Base-by-base conservation (phyloP, 2,329 filamentous ascomycete genomes). In the Cryphonectria japonica region DNA sequence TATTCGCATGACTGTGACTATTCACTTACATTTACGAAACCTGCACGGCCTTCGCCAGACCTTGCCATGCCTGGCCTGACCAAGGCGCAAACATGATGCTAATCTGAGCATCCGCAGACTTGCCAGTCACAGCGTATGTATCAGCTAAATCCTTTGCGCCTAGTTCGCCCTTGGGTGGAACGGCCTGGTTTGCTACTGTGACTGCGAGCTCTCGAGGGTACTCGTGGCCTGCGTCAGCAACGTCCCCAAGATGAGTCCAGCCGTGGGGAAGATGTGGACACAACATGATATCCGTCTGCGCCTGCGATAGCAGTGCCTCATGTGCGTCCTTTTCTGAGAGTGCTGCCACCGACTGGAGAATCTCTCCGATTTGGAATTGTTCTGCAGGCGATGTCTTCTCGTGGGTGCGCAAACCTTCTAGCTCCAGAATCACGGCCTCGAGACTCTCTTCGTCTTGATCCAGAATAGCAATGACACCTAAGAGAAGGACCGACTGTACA, bases 41-140 rank as follows among this genome's bases (percentile, higher is more conserved):
- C 73, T 76, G 39, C n/a, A 84, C 75, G 32, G 78, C 82, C 61
- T 80, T 79, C 0, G 76, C 81, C 75, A 93, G 77, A 2, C 85
- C 86, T 70, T 83, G 82, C 93, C 93, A 96, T 0, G 90, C 91
- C 32, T 82, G 82, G 60, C 75, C 79, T 70, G 83, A 84, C 95
- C 95, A 98, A 7, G 96, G 96, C 52, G 95, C 93, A 75, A 97
- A 80, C 80, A 96, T 87, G 62, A 94, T 87, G 8, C 92, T 91
- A 74, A 87, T 88, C 80, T 97, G 92, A 32, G 93, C 91, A 85
- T 97, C 92, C 3, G 87, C 88, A 3, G 89, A 85, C 71, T 84
- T 88, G 0, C 92, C 91, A 0, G 92, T 94, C 0, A 92, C 91
- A 1, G 92, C 88, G 83, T 93, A 94, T 6, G 93, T 92, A 74